These are phyloP conservation scores for Lactuca sativa DNA, from an alignment of 129 eudicot species.

Conservation along the genomic window DNA sequence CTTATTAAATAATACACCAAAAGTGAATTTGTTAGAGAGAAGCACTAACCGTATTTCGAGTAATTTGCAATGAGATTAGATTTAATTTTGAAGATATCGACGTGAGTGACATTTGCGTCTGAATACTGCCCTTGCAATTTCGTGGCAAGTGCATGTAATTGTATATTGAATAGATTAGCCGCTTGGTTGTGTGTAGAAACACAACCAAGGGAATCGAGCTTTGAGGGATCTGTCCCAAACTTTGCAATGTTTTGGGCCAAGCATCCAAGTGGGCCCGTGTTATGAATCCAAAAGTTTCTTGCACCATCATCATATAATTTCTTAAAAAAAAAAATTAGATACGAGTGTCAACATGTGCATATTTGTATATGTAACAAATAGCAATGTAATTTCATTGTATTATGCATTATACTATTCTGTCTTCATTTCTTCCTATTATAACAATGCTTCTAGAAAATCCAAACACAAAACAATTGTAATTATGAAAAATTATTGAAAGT, in stretches of 20 bases:
- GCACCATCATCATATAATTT: conserved; percentile 69
- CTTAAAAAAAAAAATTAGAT: conserved; percentile 33
- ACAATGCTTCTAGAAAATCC: not conserved
- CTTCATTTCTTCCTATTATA: not conserved
- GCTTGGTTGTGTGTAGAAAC: conserved; percentile 74
- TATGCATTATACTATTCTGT: not conserved
- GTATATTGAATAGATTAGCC: conserved; percentile 70
- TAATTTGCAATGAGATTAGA: conserved; percentile 72
- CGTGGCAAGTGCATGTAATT: conserved; percentile 63
- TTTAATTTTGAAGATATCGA: conserved; percentile 73
- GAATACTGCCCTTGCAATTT: conserved; percentile 62
- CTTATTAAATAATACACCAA: not conserved
- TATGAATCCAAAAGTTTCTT: conserved; percentile 87
- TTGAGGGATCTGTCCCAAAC: conserved; percentile 73
- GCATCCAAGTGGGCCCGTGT: conserved; percentile 92
- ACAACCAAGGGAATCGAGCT: conserved; percentile 76
- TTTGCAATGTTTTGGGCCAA: conserved; percentile 67
- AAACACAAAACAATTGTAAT: too few species aligned
- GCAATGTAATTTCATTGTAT: not conserved
- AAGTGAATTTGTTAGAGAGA: not conserved
- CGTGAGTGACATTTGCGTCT: conserved; percentile 61
- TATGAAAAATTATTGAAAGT: too few species aligned
- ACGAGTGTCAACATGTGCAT: not conserved
- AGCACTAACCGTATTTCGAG: conserved; percentile 66
- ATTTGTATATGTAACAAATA: not conserved